phyloP scores from a whole-genome alignment of 768 basidiomycete species.

The Termitomyces heimii region DNA sequence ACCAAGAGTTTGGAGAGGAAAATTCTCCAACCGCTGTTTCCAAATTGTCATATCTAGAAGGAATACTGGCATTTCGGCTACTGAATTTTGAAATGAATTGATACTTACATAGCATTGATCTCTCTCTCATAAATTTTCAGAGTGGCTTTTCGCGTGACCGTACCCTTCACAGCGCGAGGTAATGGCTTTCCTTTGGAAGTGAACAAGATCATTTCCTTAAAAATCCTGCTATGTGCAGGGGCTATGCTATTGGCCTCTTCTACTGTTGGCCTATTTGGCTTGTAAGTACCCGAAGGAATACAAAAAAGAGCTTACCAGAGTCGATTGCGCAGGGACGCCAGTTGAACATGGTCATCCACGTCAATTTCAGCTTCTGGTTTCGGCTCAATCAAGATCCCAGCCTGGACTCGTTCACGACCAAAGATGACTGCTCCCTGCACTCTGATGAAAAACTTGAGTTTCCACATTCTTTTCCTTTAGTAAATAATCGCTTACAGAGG shows the following conservation, averaged over 20 bases:
- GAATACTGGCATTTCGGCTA: not conserved
- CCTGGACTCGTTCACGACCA: conserved; percentile 17
- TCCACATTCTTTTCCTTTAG: not conserved
- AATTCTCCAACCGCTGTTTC: not conserved
- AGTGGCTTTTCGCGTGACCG: not conserved
- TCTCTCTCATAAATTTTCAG: not conserved
- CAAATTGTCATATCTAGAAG: not conserved
- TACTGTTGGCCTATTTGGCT: not conserved
- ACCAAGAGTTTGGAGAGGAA: not conserved
- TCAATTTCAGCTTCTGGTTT: conserved; percentile 21
- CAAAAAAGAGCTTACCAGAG: not conserved
- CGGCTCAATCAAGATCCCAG: conserved; percentile 27
- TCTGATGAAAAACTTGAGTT: not conserved
- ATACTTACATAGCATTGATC: not conserved
- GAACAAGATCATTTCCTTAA: not conserved
- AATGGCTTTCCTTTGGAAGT: not conserved
- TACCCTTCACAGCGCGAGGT: conserved; percentile 3
- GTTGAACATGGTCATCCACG: conserved; percentile 14
- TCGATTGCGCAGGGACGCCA: not conserved
- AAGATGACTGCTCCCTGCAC: not conserved
- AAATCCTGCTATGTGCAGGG: not conserved
- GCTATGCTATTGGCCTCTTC: not conserved
- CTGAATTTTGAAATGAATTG: not conserved
- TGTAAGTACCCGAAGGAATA: not conserved
- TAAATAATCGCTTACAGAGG: not conserved